A percentile compares a stretch with the other conserved stretches of the same genome.
Evolutionary conservation across 257 asterid species (phyloP).

Genomic region (Fraxinus pennsylvanica): DNA sequence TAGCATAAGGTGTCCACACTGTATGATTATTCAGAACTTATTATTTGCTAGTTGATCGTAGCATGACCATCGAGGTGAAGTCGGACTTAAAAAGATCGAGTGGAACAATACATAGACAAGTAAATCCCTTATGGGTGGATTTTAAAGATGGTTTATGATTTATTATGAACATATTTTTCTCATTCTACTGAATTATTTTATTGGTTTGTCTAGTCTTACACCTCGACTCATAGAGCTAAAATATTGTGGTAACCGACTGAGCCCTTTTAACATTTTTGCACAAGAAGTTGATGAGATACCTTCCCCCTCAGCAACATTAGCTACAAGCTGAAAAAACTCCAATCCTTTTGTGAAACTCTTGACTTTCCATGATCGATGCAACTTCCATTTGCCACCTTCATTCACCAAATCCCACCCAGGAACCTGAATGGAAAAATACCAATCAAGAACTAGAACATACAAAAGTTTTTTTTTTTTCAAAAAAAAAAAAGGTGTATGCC

Average conservation of each 20-base stretch:
- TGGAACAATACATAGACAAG: no score
- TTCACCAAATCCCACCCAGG: slow-evolving; percentile 78
- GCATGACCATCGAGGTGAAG: no score
- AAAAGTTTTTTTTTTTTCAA: background rate
- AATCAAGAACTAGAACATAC: background rate
- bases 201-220: background rate
- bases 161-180: background rate
- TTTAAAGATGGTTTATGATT: background rate
- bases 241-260: background rate
- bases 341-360: slow-evolving; percentile 82
- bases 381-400: slow-evolving; percentile 63
- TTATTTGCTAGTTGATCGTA: background rate
- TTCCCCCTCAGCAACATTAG: slow-evolving; percentile 85
- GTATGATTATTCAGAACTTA: background rate
- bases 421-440: slow-evolving; percentile 46
- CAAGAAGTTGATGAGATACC: slow-evolving; percentile 44
- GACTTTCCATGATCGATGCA: slow-evolving; percentile 84
- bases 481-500: slow-evolving; percentile 31
- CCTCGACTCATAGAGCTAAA: background rate
- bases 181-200: background rate
- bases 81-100: no score
- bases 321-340: slow-evolving; percentile 80
- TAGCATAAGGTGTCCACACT: background rate
- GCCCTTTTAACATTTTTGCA: background rate
- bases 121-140: background rate